Evolutionary conservation across 2,329 filamentous ascomycete genomes (phyloP).

Genomic region (Aspergillus sp.): DNA sequence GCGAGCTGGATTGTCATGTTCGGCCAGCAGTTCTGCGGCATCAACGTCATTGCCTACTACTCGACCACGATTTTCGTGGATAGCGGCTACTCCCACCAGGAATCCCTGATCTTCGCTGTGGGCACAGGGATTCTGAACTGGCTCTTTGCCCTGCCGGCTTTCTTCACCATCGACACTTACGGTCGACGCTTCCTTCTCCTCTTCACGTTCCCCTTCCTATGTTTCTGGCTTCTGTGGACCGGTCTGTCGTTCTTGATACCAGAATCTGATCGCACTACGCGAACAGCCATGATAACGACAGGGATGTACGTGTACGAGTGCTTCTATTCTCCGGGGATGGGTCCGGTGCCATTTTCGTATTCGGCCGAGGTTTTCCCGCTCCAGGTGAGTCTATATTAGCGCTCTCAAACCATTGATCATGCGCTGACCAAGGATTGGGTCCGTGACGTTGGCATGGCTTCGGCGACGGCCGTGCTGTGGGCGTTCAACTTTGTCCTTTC

Average conservation of each 20-base stretch:
- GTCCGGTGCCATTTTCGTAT: slow-evolving; percentile 57
- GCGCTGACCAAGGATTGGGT: neutral
- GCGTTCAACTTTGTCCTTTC: slow-evolving; percentile 49
- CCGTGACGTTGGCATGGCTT: slow-evolving; percentile 43
- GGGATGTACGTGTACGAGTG: slow-evolving; percentile 38
- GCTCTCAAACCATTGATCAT: too few relatives aligned
- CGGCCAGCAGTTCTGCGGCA: slow-evolving; percentile 51
- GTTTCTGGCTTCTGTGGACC: slow-evolving; percentile 42
- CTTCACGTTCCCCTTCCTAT: slow-evolving; percentile 57
- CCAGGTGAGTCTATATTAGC: slow-evolving; percentile 51
- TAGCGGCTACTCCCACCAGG: slow-evolving; percentile 41
- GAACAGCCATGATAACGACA: slow-evolving; percentile 33
- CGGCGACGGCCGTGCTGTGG: slow-evolving; percentile 54
- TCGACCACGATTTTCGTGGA: slow-evolving; percentile 51
- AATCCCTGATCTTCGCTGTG: slow-evolving; percentile 48
- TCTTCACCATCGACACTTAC: slow-evolving; percentile 60
- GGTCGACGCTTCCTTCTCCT: slow-evolving; percentile 56
- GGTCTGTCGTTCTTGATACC: slow-evolving; percentile 47
- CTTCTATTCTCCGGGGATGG: slow-evolving; percentile 49
- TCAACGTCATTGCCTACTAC: slow-evolving; percentile 52
- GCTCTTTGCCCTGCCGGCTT: slow-evolving; percentile 53
- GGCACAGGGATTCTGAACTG: slow-evolving; percentile 57
- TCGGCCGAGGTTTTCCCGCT: slow-evolving; percentile 58
- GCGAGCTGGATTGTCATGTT: slow-evolving; percentile 58
- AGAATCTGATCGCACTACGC: slow-evolving; percentile 21